A percentile compares a stretch with the other conserved stretches of the same genome.
Conservation (phyloP, 192 early-diverging fungal genomes). For the Backusella parvicylindrica region DNA sequence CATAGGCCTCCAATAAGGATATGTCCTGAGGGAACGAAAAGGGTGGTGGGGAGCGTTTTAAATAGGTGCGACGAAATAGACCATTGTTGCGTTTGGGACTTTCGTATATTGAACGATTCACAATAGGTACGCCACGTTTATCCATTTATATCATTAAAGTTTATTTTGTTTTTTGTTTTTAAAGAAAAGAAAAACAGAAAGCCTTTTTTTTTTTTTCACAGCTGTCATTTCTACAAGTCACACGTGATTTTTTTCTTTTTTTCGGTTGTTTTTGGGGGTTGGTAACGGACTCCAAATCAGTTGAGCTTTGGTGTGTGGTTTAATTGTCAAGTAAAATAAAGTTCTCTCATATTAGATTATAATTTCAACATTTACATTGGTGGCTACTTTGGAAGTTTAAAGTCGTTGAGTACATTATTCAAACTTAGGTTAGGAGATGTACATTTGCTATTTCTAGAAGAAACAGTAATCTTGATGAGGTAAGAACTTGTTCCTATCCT, state of each 20-base stretch:
- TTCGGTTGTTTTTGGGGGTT: neutral
- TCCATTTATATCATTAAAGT: constrained; percentile 2
- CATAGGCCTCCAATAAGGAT: constrained; percentile 12
- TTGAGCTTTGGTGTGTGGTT: too few species aligned
- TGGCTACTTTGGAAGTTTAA: too few species aligned
- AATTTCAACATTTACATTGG: too few species aligned
- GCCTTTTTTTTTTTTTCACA: neutral
- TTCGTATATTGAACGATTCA: neutral
- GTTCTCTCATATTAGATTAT: too few species aligned
- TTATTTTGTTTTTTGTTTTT: neutral
- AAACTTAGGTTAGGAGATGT: too few species aligned
- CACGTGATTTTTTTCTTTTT: neutral
- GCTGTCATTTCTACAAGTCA: neutral
- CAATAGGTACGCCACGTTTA: constrained; percentile 4
- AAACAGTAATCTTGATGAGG: too few species aligned
- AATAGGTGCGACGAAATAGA: neutral
- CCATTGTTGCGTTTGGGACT: neutral
- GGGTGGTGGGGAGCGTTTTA: neutral
- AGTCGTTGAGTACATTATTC: too few species aligned
- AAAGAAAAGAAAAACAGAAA: neutral
- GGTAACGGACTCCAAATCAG: too few species aligned
- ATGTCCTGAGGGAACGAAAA: neutral
- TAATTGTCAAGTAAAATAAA: too few species aligned
- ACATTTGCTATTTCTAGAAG: too few species aligned
- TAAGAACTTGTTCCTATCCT: too few species aligned